These are phyloP conservation scores for Ceratobasidium sp. DNA, from an alignment of 1,284 basidiomycete genomes.

Conservation along the genomic window DNA sequence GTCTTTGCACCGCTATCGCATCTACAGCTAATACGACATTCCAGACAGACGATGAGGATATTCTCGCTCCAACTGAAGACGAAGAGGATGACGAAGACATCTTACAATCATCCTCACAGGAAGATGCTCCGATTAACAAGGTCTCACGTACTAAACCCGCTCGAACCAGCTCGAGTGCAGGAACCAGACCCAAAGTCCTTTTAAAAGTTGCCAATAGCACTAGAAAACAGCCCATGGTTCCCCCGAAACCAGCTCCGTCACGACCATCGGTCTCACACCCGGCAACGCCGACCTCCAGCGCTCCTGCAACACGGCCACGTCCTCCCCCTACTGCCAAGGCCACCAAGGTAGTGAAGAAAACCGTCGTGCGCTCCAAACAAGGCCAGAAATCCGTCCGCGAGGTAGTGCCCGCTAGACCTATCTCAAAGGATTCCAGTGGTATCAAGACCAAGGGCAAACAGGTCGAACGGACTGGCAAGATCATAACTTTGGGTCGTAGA, in stretches of 20 bases:
- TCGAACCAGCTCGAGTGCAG: conserved; percentile 6
- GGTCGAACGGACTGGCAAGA: conserved; percentile 18
- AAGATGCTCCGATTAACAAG: conserved; percentile 6
- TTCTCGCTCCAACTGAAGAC: background rate
- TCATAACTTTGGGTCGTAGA: conserved; percentile 19
- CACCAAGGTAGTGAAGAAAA: conserved; percentile 2
- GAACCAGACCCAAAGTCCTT: background rate
- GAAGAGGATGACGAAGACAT: conserved; percentile 25
- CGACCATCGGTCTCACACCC: conserved; percentile 13
- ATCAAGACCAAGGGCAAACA: conserved; percentile 39
- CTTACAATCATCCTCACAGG: conserved; percentile 17
- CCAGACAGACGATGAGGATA: conserved; percentile 10
- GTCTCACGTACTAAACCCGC: background rate
- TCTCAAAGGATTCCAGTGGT: conserved; percentile 31
- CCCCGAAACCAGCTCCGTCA: background rate
- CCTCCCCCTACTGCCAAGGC: background rate
- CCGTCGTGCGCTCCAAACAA: background rate
- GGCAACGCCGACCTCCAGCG: background rate
- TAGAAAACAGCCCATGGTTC: background rate
- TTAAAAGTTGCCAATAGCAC: background rate
- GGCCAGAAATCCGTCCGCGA: background rate
- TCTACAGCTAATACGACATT: background rate
- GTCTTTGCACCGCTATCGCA: background rate
- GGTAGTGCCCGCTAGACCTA: conserved; percentile 18
- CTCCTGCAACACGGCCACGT: background rate